phyloP scores from a whole-genome alignment of 805 yeast genomes.

The Ogataea pilisensis region DNA sequence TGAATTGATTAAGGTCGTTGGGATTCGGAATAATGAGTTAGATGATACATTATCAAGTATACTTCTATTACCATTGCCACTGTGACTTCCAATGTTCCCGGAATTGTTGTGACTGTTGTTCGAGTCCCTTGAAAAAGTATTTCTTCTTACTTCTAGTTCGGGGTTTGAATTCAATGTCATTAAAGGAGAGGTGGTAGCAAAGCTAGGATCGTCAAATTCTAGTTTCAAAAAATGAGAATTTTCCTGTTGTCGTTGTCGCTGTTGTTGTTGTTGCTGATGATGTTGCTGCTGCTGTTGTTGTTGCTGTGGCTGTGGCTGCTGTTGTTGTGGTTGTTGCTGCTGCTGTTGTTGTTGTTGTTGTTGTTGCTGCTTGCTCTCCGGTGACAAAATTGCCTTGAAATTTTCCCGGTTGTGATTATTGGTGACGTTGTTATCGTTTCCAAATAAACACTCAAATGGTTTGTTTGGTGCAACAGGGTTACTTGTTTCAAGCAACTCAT shows the following conservation, averaged over 20 bases:
- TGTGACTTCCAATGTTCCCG: slow-evolving; percentile 1
- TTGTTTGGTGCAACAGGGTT: slow-evolving; percentile 8
- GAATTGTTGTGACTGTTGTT: background rate
- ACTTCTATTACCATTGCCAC: slow-evolving; percentile 6
- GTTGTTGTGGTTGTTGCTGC: background rate
- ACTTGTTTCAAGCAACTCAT: slow-evolving; percentile 22
- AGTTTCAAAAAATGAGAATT: slow-evolving; percentile 1
- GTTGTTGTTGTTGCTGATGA: background rate
- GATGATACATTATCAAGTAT: slow-evolving; percentile 11
- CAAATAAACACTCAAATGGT: slow-evolving; percentile 27
- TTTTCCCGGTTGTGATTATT: too few species aligned
- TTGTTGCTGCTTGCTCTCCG: slow-evolving; percentile 1
- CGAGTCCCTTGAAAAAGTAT: background rate
- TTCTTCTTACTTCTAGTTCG: slow-evolving; percentile 12
- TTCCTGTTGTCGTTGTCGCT: background rate
- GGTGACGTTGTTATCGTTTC: slow-evolving; percentile 7
- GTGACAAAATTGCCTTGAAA: too few species aligned
- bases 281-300: background rate
- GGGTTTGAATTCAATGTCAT: slow-evolving; percentile 20
- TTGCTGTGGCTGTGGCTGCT: background rate
- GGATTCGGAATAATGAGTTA: slow-evolving; percentile 31
- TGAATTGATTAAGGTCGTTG: slow-evolving; percentile 33
- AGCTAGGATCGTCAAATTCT: slow-evolving; percentile 38
- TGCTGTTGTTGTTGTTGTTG: slow-evolving; percentile 1
- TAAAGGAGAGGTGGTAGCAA: slow-evolving; percentile 30